A percentile compares a stretch with the other conserved stretches of the same genome.
Evolutionary conservation across 202 grass and related monocot species (phyloP).

Genomic region (Eragrostis tef): DNA sequence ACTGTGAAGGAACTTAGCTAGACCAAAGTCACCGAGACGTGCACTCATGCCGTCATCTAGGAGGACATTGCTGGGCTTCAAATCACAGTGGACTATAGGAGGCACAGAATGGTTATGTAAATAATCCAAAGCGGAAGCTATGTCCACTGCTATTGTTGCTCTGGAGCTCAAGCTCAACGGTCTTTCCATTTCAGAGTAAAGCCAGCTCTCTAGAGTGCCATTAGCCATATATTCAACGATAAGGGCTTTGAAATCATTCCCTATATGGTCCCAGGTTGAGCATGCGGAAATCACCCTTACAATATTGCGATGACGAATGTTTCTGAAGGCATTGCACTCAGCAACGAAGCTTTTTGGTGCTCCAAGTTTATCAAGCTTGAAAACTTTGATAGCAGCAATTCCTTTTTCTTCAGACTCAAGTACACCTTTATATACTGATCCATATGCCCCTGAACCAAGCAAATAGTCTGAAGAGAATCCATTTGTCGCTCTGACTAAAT

Average conservation of each 20-base stretch:
- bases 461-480: not conserved
- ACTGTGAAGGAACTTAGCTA: constrained; percentile 44
- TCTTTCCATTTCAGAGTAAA: constrained; percentile 5
- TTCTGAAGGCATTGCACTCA: constrained; percentile 2
- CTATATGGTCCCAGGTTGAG: constrained; percentile 12
- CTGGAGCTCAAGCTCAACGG: constrained; percentile 27
- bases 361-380: constrained; percentile 43
- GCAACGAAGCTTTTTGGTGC: constrained; percentile 22
- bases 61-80: constrained; percentile 65
- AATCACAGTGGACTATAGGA: constrained; percentile 59
- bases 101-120: constrained; percentile 38
- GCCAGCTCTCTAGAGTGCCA: constrained; percentile 36
- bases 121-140: constrained; percentile 53
- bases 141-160: constrained; percentile 32
- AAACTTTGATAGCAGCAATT: constrained; percentile 48
- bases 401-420: not conserved
- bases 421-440: not conserved
- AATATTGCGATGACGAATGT: constrained; percentile 26
- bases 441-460: constrained; percentile 9
- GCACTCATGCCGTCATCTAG: constrained; percentile 50
- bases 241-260: constrained; percentile 32
- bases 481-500: constrained; percentile 16
- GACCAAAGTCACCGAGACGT: constrained; percentile 51
- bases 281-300: constrained; percentile 17
- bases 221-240: constrained; percentile 21